A percentile compares a stretch with the other conserved stretches of the same genome.
Conservation (phyloP, 2,329 filamentous ascomycete species). For the Colletotrichum abscissum region DNA sequence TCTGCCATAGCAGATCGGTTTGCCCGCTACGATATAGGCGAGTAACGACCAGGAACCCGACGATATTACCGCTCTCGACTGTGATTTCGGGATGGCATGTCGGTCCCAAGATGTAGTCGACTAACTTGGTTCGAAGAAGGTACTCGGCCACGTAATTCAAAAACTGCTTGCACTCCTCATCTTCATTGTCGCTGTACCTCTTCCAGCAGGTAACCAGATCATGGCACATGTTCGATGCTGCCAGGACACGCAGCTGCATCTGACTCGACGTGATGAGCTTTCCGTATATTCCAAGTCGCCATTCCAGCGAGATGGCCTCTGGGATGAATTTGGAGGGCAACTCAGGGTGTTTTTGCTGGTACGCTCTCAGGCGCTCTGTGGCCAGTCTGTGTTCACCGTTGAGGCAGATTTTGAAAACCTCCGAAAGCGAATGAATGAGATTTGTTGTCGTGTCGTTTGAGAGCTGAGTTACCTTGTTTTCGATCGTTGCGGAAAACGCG, state of each 20-base stretch:
- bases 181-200: conserved; percentile 59
- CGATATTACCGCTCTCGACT: conserved; percentile 81
- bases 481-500: conserved; percentile 59
- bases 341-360: conserved; percentile 48
- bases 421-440: conserved; percentile 54
- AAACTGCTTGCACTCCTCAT: conserved; percentile 56
- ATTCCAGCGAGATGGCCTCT: conserved; percentile 69
- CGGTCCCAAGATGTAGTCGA: conserved; percentile 89
- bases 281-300: conserved; percentile 76
- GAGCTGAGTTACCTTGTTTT: conserved; percentile 66
- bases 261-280: conserved; percentile 84
- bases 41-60: conserved; percentile 88
- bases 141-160: conserved; percentile 77
- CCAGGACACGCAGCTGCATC: conserved; percentile 89
- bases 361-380: conserved; percentile 44
- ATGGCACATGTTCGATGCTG: conserved; percentile 78
- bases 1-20: conserved; percentile 86
- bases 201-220: conserved; percentile 78
- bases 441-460: conserved; percentile 54
- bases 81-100: conserved; percentile 95
- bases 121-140: conserved; percentile 75
- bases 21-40: conserved; percentile 77
- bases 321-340: conserved; percentile 52
- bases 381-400: conserved; percentile 50
- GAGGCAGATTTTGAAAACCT: conserved; percentile 57